Evolutionary conservation across 306 rosid species (phyloP).

Genomic region (Cicer bijugum): DNA sequence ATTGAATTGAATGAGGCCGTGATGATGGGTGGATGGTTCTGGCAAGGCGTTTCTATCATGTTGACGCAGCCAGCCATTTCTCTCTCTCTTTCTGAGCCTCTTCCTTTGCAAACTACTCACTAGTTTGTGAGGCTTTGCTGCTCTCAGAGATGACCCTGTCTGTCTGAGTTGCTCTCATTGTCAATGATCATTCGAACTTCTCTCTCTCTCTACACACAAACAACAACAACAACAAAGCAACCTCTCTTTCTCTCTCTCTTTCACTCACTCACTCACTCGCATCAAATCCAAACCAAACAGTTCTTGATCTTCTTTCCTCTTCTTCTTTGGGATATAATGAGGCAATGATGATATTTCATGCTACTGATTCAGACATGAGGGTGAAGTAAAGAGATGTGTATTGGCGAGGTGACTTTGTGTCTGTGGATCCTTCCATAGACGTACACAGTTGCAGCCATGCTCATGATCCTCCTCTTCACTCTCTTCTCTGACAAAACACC

Average conservation of each 20-base stretch:
- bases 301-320: slow-evolving; percentile 3
- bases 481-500: slow-evolving; percentile 6
- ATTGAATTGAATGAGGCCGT: neutral
- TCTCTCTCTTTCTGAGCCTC: slow-evolving; percentile 18
- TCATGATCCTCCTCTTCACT: neutral
- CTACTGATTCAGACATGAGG: neutral
- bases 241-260: neutral
- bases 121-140: slow-evolving; percentile 1
- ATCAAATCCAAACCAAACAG: neutral
- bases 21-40: slow-evolving; percentile 2
- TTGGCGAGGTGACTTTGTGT: slow-evolving; percentile 4
- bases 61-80: neutral
- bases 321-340: slow-evolving; percentile 6
- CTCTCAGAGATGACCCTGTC: neutral
- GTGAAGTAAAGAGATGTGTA: neutral
- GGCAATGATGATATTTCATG: slow-evolving; percentile 25
- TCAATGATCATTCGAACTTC: neutral
- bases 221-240: neutral
- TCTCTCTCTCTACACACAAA: neutral
- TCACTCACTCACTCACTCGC: neutral
- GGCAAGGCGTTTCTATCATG: slow-evolving; percentile 13
- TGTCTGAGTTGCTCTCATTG: slow-evolving; percentile 19
- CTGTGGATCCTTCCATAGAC: neutral
- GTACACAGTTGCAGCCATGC: neutral
- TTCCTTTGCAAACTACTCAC: neutral